Evolutionary conservation across 208 protist species (phyloP), one percentile per base, ranked within the genome.

Genomic region (Herpetomonas samuelpessoai): DNA sequence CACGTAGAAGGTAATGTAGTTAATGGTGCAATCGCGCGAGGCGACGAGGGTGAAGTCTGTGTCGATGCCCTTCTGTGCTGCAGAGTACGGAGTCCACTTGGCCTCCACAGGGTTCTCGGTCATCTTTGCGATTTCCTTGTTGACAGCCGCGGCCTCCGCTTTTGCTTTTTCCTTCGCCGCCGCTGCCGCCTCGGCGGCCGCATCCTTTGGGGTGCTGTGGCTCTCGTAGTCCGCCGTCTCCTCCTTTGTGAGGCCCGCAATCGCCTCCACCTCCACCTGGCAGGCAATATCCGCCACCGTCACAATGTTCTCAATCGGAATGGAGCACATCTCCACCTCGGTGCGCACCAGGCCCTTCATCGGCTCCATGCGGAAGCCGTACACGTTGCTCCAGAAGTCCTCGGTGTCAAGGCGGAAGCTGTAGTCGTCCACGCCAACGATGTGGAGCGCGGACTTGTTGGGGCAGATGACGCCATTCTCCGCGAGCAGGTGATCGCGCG

Each of bases 311-410:
- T 54, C 35, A 1, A 57, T 57, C 2, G 92, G 88, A 24, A 97
- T 91, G 28, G 68, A 49, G 55, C 88, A 93, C 50, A 78, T 81
- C 62, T 90, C 83, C 29, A 93, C 88, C 69, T 93, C 86, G 49
- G 68, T 49, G 22, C 73, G 76, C 54, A 97, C 88, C 16, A 95
- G 75, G 56, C 57, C 59, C 74, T 96, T 95, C 92, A 97, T 97
- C 44, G 92, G 74, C 31, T 84, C 72, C 92, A 97, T 97, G 25
- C 46, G 64, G 57, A 96, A 97, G n/a, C 92, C 92, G 57, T 97
- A 97, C 10, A 97, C 89, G 64, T 97, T 97, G 59, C 79, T 85
- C 92, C 92, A 97, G 60, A 82, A 97, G 35, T 93, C 87, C 57
- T 92, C 80, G 46, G 86, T 91, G 66, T 93, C 79, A 12, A 92